Conservation (phyloP, 257 asterid genomes). For the Nicotiana tabacum region DNA sequence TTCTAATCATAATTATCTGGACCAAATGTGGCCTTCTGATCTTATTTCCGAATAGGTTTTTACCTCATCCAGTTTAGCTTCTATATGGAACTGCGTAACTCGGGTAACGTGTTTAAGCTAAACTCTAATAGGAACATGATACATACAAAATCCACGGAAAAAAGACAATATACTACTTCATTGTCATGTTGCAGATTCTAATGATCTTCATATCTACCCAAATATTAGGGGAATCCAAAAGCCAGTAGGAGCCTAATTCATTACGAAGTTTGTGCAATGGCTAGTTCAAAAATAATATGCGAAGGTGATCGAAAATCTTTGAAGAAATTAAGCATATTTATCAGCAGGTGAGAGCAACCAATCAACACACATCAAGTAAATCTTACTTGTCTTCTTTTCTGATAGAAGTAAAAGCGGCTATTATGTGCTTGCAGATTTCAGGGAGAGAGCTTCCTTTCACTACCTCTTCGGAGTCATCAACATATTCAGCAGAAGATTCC, state of each 20-base stretch:
- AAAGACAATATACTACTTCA: background rate
- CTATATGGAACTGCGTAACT: background rate
- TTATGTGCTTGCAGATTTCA: conserved; percentile 51
- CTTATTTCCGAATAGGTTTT: background rate
- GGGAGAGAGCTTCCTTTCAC: conserved; percentile 28
- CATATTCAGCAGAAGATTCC: conserved; percentile 29
- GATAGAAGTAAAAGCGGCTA: conserved; percentile 65
- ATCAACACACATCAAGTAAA: conserved; percentile 12
- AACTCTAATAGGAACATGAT: background rate
- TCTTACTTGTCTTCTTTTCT: conserved; percentile 62
- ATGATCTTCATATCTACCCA: background rate
- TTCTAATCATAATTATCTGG: background rate
- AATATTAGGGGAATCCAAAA: background rate
- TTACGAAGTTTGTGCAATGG: background rate
- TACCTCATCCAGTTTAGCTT: background rate
- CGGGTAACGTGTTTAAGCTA: background rate
- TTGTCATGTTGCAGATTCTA: background rate
- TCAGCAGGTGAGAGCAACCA: background rate
- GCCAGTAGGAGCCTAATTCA: background rate
- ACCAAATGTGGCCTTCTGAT: background rate
- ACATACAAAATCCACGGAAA: background rate
- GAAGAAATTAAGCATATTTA: background rate
- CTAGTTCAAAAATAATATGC: background rate
- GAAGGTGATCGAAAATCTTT: background rate
- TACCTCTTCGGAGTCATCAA: conserved; percentile 28